Evolutionary conservation across 1,284 basidiomycete genomes (phyloP), one percentile per base, ranked within the genome.

Genomic region (Cystobasidiaceae sp.): DNA sequence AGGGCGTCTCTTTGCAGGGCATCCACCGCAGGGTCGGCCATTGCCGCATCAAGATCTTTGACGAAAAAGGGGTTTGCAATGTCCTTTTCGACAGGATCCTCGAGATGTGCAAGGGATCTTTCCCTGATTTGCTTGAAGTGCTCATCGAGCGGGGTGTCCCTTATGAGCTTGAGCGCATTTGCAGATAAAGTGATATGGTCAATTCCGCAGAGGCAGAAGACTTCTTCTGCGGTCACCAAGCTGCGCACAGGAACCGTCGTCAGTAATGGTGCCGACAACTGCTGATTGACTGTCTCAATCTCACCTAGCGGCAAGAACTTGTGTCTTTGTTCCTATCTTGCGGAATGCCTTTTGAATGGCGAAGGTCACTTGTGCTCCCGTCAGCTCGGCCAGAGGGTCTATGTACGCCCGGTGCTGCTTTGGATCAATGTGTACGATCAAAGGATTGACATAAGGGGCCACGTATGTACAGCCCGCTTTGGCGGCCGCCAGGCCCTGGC

Each of bases 391-490:
- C 6, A 73, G 45, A 8, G 71, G 70, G 17, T 71, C 63, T 43
- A 45, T 58, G 19, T 67, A 67, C 15, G 37, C 48, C 28, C 61
- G 59, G 49, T 73, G 71, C 32, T 66, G 52, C 6, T 66, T 57
- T 2, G 69, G 68, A n/a, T 62, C 62, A 41, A 76, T 74, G 61
- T 76, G 74, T 17, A 74, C 73, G n/a, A 72, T 66, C 46, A 76
- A 70, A 45, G 73, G 72, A 66, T 75, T 75, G 34, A 71, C 72
- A 63, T 76, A 76, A 1, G 74, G 73, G 9, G 73, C 71, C 19
- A 73, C 71, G 68, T 72, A 74, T 11, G 68, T 64, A 60, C 74
- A 75, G 5, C 69, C 70, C 27, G 72, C 74, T 39, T 71, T 69
- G 7, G 71, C 74, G n/a, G 73, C 74, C 11, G 73, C 74, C 2